These are phyloP conservation scores for Gaeumannomyces tritici DNA, from an alignment of 2,329 filamentous ascomycete species.

Conservation along the genomic window DNA sequence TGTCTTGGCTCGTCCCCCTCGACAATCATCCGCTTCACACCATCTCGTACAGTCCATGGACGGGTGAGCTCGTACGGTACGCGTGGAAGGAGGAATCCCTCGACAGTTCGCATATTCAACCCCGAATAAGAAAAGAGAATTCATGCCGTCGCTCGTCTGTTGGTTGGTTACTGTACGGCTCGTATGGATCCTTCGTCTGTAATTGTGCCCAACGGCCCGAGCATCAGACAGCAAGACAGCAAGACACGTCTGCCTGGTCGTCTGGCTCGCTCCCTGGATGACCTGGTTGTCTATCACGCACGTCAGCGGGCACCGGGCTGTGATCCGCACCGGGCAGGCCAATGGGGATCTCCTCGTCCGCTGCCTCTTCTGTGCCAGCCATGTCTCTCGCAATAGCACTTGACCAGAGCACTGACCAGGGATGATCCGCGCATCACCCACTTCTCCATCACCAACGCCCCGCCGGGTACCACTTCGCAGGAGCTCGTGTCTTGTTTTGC, in stretches of 20 bases:
- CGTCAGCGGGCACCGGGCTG: neutral
- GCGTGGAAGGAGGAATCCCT: neutral
- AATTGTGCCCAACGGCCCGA: neutral
- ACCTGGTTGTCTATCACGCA: neutral
- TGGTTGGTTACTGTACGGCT: neutral
- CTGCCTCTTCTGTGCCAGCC: neutral
- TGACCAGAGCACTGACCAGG: neutral
- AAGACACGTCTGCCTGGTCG: too few species aligned
- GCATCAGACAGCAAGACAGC: neutral
- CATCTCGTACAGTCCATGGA: neutral
- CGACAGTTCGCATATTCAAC: neutral
- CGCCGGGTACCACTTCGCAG: too few species aligned
- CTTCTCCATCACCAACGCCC: too few species aligned
- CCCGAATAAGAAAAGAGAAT: neutral
- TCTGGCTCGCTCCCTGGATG: neutral
- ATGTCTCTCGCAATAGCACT: neutral
- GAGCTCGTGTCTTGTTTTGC: too few species aligned
- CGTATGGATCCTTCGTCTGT: too few species aligned
- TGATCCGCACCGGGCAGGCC: neutral
- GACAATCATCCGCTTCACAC: neutral
- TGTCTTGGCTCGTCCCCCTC: neutral
- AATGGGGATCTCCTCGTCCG: neutral
- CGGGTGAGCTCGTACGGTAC: neutral
- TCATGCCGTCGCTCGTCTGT: neutral
- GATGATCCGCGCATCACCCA: too few species aligned